Conservation (phyloP, 257 asterid species). For the Scutellaria barbata region DNA sequence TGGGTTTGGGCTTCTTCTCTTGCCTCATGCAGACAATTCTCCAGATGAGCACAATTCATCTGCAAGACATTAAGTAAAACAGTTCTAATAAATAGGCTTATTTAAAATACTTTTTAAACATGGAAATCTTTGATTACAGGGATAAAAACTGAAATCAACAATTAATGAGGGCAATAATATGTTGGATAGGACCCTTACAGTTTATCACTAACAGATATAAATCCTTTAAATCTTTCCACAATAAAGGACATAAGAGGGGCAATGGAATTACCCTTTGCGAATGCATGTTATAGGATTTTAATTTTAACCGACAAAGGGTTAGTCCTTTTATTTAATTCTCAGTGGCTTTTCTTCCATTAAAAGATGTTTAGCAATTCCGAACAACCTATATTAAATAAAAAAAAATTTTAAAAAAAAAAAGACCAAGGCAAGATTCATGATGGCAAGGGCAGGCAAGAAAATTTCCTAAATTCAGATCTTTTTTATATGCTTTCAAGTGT, state of each 20-base stretch:
- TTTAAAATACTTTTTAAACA: neutral
- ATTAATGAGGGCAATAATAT: neutral
- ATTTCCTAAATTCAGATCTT: neutral
- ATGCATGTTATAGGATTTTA: conserved; percentile 15
- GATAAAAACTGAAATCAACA: neutral
- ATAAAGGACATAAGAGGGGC: neutral
- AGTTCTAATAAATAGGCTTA: neutral
- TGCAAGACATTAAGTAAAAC: conserved; percentile 42
- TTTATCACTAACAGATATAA: conserved; percentile 2
- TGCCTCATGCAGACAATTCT: conserved; percentile 94
- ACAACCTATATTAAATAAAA: neutral
- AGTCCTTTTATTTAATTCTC: neutral
- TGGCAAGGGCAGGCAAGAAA: neutral
- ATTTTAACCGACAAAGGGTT: neutral
- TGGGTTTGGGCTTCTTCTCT: conserved; percentile 97
- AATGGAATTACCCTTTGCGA: neutral
- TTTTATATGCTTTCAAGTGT: neutral
- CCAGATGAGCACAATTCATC: conserved; percentile 97
- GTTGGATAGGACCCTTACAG: neutral
- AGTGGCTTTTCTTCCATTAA: neutral
- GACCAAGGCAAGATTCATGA: neutral
- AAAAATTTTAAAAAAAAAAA: neutral
- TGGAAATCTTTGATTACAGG: conserved; percentile 17
- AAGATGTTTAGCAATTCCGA: neutral
- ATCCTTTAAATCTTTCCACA: neutral